Evolutionary conservation across 371 early-diverging fungal genomes (phyloP).

Genomic region (Haplosporangium sp.): DNA sequence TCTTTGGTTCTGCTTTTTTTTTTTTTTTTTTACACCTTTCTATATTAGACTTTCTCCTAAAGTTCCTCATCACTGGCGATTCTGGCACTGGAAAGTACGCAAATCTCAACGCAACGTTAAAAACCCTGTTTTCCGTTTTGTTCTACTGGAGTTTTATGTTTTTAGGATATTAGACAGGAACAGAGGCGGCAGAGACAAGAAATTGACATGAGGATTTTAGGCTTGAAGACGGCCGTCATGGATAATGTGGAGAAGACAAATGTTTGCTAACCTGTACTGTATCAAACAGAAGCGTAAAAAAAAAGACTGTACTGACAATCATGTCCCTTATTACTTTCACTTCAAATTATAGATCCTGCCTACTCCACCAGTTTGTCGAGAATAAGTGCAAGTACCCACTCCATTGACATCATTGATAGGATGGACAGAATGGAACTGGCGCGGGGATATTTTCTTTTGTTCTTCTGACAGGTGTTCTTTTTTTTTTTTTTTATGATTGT

Average conservation of each 20-base stretch:
- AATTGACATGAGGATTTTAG: background rate
- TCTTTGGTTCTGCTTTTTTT: background rate
- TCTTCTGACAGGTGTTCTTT: background rate
- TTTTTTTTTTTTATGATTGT: constrained; percentile 4
- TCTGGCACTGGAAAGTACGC: constrained; percentile 75
- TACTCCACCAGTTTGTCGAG: constrained; percentile 74
- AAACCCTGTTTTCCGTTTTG: background rate
- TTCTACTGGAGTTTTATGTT: too few species aligned
- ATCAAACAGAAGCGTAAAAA: too few species aligned
- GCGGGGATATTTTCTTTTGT: too few species aligned
- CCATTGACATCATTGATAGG: background rate
- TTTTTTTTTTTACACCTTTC: background rate
- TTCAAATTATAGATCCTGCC: constrained; percentile 63
- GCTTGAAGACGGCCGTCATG: background rate
- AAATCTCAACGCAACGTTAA: background rate
- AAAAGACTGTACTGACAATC: background rate
- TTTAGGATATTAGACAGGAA: background rate
- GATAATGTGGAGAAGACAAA: constrained; percentile 5
- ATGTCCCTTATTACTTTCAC: background rate
- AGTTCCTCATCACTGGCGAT: constrained; percentile 71
- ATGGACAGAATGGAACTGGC: background rate
- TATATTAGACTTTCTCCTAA: constrained; percentile 64
- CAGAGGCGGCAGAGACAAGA: background rate
- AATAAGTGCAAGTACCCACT: constrained; percentile 65
- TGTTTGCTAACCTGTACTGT: constrained; percentile 9